Percentiles rank a stretch among this genome's conserved stretches.
These are phyloP conservation scores for Dryadomyces sulphureus DNA, from an alignment of 2,329 filamentous ascomycete species.

Conservation along the genomic window DNA sequence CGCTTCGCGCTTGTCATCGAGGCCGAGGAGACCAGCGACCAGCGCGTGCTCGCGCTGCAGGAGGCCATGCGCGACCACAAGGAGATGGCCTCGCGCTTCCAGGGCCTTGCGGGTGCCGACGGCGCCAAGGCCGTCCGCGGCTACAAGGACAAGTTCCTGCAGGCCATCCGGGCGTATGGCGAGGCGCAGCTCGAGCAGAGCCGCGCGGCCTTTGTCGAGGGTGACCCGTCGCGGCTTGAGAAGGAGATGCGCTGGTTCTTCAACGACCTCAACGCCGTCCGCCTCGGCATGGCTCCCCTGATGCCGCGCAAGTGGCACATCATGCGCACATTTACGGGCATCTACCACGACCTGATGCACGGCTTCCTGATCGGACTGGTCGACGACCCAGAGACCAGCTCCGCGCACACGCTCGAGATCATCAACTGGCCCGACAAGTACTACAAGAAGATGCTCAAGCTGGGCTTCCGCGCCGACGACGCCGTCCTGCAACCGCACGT, in stretches of 20 bases:
- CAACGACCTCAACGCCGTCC: conserved; percentile 91
- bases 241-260: conserved; percentile 94
- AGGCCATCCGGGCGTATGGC: conserved; percentile 60
- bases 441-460: conserved; percentile 86
- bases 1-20: conserved; percentile 84
- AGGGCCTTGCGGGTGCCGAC: conserved; percentile 64
- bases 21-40: conserved; percentile 92
- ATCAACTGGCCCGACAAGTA: conserved; percentile 94
- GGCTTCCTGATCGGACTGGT: conserved; percentile 76
- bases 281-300: conserved; percentile 77
- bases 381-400: conserved; percentile 71
- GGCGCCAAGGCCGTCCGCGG: conserved; percentile 84
- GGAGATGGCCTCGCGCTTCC: conserved; percentile 83
- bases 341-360: conserved; percentile 92
- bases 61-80: conserved; percentile 93
- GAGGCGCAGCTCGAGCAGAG: conserved; percentile 59
- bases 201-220: conserved; percentile 63
- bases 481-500: conserved; percentile 56
- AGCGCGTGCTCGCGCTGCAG: conserved; percentile 77
- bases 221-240: conserved; percentile 62
- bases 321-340: conserved; percentile 72
- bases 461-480: conserved; percentile 66
- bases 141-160: conserved; percentile 91
- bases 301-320: conserved; percentile 98
- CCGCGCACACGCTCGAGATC: conserved; percentile 78